These are phyloP conservation scores for Calocera viscosa DNA, from an alignment of 768 basidiomycete genomes.

Conservation along the genomic window DNA sequence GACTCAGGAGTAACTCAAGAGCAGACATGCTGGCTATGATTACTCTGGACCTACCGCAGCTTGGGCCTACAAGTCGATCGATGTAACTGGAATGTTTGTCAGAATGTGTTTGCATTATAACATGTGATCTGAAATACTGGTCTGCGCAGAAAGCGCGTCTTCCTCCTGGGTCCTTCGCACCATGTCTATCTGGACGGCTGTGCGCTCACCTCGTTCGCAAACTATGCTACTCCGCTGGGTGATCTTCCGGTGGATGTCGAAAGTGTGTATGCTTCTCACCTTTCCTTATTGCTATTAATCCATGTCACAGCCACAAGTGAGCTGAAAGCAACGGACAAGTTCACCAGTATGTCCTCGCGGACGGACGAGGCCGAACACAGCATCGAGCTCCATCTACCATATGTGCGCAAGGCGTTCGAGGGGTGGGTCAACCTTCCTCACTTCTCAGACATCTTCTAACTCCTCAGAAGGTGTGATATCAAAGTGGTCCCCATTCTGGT, in stretches of 20 bases:
- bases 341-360: conserved; percentile 48
- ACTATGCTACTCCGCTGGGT: conserved; percentile 80
- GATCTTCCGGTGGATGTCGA: conserved; percentile 63
- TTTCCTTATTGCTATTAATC: background rate
- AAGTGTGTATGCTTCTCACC: conserved; percentile 37
- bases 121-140: background rate
- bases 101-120: background rate
- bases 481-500: conserved; percentile 81
- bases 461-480: conserved; percentile 48
- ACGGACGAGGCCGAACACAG: conserved; percentile 93
- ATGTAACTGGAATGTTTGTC: conserved; percentile 65
- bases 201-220: conserved; percentile 63
- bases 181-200: conserved; percentile 79
- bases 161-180: conserved; percentile 93
- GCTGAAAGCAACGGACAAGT: conserved; percentile 51
- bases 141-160: conserved; percentile 63
- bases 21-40: conserved; percentile 87
- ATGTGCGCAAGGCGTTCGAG: conserved; percentile 72
- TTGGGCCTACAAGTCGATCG: conserved; percentile 89
- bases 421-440: conserved; percentile 37
- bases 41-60: conserved; percentile 91
- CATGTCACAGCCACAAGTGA: conserved; percentile 46
- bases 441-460: background rate
- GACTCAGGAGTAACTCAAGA: background rate
- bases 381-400: conserved; percentile 95